Evolutionary conservation across 176 grass and related monocot genomes (phyloP).

Genomic region (Lolium perenne): DNA sequence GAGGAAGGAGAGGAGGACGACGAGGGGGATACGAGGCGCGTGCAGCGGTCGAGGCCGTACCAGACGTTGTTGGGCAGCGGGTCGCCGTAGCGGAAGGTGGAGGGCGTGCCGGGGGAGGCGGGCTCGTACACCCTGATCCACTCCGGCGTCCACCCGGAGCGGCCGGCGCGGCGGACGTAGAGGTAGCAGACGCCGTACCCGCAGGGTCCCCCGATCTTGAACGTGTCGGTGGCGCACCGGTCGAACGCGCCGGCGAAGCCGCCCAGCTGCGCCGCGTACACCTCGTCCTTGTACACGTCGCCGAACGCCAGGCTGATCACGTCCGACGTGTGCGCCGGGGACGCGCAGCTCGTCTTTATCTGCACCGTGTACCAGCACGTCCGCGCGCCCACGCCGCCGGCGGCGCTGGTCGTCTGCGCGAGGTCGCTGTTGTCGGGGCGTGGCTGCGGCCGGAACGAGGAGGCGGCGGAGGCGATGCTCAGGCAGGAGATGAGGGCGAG

Average conservation of each 20-base stretch:
- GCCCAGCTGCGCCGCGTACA: constrained; percentile 64
- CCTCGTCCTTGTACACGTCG: constrained; percentile 77
- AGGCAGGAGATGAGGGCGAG: constrained; percentile 26
- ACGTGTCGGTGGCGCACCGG: constrained; percentile 83
- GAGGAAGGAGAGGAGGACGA: background rate
- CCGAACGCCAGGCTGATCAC: constrained; percentile 77
- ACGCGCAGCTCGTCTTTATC: constrained; percentile 90
- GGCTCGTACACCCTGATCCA: constrained; percentile 81
- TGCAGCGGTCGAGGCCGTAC: constrained; percentile 79
- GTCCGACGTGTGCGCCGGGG: constrained; percentile 52
- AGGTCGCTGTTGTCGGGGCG: background rate
- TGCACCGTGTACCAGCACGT: constrained; percentile 73
- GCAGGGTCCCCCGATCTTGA: constrained; percentile 67
- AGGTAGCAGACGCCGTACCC: constrained; percentile 91
- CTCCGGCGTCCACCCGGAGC: constrained; percentile 67
- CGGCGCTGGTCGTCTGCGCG: background rate
- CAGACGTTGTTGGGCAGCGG: constrained; percentile 66
- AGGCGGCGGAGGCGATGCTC: background rate
- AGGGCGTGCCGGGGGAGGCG: constrained; percentile 22
- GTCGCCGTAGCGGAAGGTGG: constrained; percentile 77
- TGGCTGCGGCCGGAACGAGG: background rate
- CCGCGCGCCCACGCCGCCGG: background rate
- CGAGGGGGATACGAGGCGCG: background rate
- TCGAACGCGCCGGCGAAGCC: constrained; percentile 60
- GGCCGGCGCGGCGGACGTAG: constrained; percentile 69